Evolutionary conservation across 768 basidiomycete genomes (phyloP), one percentile per base, ranked within the genome.

Genomic region (Peribolospora kevripleyi): DNA sequence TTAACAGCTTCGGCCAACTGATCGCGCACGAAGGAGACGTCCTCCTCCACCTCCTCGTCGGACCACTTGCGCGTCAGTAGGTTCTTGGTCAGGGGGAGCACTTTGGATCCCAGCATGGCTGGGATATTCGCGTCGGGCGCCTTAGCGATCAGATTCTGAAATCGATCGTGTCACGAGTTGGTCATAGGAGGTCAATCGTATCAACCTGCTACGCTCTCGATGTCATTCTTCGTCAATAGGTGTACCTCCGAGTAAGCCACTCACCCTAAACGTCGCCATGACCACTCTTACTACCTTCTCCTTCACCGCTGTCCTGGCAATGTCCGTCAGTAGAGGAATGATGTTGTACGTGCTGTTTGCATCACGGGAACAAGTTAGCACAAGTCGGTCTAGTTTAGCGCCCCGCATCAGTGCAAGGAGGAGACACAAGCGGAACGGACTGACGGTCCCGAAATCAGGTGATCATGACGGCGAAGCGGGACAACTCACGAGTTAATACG

Each of bases 201-300:
- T 45, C n/a, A 53, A 43, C 25, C 25, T 25, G 25, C 25, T 25
- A 25, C 25, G 25, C 25, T 25, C 25, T 25, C 1, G 25, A 25
- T 25, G 25, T 25, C 25, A 25, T 25, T 25, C 25, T 25, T 25
- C 25, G 25, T 25, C 7, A 42, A 52, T n/a, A 42, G 11, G 8
- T 42, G 39, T 14, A 51, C 13, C 4, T 9, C 40, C 10, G 36
- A 38, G 9, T 42, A 3, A 42, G 25, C 13, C 13, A 63, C 69
- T 50, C 62, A 87, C 88, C 53, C 83, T 73, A 70, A 95, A 84
- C 1, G 90, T 86, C 10, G 93, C 85, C 43, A 95, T 73, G 54
- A 90, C 79, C 10, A 97, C 82, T 7, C 93, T 79, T 58, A 86
- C 82, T 39, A 98, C 85, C 68, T 98, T 98, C 70, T 97, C 91